These are phyloP conservation scores for Termitomyces sp. DNA, from an alignment of 768 basidiomycete species.

Conservation along the genomic window DNA sequence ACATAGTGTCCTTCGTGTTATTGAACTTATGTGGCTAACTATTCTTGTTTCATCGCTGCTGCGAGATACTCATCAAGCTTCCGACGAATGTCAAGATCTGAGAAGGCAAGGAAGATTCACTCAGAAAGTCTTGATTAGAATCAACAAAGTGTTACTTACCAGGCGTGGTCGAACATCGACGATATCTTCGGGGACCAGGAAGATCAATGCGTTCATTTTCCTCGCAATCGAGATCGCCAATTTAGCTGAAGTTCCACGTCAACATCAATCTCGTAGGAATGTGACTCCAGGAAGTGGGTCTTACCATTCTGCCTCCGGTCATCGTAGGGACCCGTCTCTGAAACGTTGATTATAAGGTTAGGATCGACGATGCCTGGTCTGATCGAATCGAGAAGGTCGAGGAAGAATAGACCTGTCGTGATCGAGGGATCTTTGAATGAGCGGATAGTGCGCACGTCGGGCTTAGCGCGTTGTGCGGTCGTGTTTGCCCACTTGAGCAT, in stretches of 20 bases:
- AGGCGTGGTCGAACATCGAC: slow-evolving; percentile 89
- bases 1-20: not conserved
- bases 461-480: slow-evolving; percentile 70
- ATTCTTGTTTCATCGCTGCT: not conserved
- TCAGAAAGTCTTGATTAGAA: not conserved
- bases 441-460: slow-evolving; percentile 57
- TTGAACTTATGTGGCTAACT: not conserved
- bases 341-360: slow-evolving; percentile 60
- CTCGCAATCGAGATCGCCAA: slow-evolving; percentile 97
- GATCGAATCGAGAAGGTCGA: slow-evolving; percentile 87
- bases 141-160: slow-evolving; percentile 39
- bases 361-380: slow-evolving; percentile 96
- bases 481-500: slow-evolving; percentile 96
- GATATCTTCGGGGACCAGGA: slow-evolving; percentile 95
- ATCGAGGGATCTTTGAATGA: slow-evolving; percentile 94
- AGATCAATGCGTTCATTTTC: slow-evolving; percentile 94
- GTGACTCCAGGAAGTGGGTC: slow-evolving; percentile 16
- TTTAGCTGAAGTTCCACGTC: slow-evolving; percentile 59
- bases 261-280: not conserved
- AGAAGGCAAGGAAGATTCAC: not conserved
- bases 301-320: slow-evolving; percentile 89
- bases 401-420: slow-evolving; percentile 87
- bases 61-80: slow-evolving; percentile 73
- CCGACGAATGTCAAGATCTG: slow-evolving; percentile 96
- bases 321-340: slow-evolving; percentile 65